phyloP scores from a whole-genome alignment of 2,329 filamentous ascomycete genomes.

The Aspergillus sp. region DNA sequence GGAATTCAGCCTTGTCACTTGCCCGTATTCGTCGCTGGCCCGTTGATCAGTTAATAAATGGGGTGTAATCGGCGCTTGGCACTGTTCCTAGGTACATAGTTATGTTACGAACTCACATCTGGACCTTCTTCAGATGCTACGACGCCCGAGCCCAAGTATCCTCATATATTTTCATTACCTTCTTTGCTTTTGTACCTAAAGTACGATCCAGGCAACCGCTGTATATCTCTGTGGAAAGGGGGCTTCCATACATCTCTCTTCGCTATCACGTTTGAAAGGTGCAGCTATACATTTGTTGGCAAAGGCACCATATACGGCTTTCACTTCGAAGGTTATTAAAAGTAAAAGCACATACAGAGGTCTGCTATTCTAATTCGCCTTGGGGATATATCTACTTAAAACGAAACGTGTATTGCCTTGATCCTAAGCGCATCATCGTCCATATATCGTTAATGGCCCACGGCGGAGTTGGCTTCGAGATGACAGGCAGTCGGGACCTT shows the following conservation, averaged over 20 bases:
- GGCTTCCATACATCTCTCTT: constrained; percentile 2
- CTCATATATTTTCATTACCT: background rate
- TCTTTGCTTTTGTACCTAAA: background rate
- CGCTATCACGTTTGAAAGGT: background rate
- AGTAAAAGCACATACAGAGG: background rate
- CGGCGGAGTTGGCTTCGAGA: background rate
- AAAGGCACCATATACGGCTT: background rate
- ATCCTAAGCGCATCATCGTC: background rate
- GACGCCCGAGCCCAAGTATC: background rate
- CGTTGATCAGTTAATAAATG: background rate
- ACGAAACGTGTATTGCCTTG: background rate
- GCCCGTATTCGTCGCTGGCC: background rate
- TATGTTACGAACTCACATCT: background rate
- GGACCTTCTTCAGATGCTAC: background rate
- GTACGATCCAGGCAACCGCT: background rate
- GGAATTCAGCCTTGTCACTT: background rate
- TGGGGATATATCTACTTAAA: background rate
- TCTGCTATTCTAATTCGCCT: constrained; percentile 1
- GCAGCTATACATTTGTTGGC: constrained; percentile 1
- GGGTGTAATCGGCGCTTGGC: background rate
- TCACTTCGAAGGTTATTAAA: background rate
- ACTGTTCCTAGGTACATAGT: background rate
- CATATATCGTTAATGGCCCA: constrained; percentile 4
- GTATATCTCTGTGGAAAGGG: background rate
- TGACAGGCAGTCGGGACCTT: background rate